Evolutionary conservation across 768 basidiomycete species (phyloP).

Genomic region (Kwoniella bestiolae): DNA sequence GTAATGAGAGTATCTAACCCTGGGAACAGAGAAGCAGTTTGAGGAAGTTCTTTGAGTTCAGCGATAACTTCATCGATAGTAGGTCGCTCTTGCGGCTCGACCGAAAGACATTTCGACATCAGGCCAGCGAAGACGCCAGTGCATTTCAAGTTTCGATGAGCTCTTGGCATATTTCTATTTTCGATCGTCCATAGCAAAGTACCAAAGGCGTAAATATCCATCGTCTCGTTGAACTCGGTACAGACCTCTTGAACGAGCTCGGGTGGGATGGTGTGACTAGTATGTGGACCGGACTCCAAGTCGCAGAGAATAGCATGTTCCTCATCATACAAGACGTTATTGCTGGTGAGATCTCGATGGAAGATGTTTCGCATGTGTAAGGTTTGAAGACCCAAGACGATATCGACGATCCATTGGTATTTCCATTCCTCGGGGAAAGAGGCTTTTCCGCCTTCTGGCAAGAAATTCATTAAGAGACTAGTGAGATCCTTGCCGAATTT

Average conservation of each 20-base stretch:
- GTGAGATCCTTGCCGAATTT: not conserved
- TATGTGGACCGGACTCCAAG: not conserved
- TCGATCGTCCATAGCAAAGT: not conserved
- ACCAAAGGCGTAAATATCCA: slow-evolving; percentile 3
- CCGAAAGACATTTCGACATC: not conserved
- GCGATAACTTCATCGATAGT: not conserved
- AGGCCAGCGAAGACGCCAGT: not conserved
- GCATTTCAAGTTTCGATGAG: not conserved
- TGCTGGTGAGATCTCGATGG: not conserved
- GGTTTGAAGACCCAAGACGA: not conserved
- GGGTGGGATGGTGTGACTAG: not conserved
- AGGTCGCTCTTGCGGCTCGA: not conserved
- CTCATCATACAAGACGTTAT: not conserved
- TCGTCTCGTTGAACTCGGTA: not conserved
- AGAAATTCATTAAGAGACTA: not conserved
- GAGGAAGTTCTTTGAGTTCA: not conserved
- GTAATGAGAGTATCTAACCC: too few species aligned
- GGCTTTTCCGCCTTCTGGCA: not conserved
- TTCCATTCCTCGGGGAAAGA: not conserved
- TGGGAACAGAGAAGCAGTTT: too few species aligned
- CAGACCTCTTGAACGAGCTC: not conserved
- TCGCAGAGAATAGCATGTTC: not conserved
- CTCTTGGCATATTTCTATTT: slow-evolving; percentile 2
- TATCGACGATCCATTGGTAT: slow-evolving; percentile 3
- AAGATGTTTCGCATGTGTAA: not conserved